phyloP scores from a whole-genome alignment of 1,284 basidiomycete species.

The Apiotrichum montevideense region DNA sequence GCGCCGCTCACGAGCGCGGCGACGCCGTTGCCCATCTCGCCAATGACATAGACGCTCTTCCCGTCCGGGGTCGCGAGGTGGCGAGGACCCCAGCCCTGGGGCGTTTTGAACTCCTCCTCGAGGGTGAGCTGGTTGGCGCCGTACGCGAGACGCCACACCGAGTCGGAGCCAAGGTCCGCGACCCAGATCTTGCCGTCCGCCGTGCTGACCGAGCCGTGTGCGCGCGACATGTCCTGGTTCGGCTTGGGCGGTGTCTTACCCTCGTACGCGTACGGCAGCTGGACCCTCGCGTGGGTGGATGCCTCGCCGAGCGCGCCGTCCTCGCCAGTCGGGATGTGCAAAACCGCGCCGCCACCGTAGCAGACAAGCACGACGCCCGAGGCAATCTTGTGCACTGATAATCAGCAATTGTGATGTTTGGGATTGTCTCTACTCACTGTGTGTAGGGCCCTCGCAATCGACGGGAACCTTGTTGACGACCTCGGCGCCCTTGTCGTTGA shows the following conservation, averaged over 20 bases:
- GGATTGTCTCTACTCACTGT: not conserved
- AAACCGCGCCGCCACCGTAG: conserved; percentile 34
- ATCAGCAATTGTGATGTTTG: not conserved
- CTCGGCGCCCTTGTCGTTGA: conserved; percentile 7
- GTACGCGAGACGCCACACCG: conserved; percentile 33
- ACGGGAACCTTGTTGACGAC: not conserved
- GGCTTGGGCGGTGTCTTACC: conserved; percentile 30
- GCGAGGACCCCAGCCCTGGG: conserved; percentile 39
- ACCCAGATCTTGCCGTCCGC: conserved; percentile 32
- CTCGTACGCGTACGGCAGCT: conserved; percentile 31
- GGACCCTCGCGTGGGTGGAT: conserved; percentile 8
- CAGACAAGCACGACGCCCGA: not conserved
- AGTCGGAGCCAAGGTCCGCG: conserved; percentile 43
- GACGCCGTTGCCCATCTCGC: conserved; percentile 36
- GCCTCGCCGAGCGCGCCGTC: not conserved
- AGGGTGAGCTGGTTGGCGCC: conserved; percentile 17
- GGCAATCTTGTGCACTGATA: not conserved
- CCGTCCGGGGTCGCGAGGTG: conserved; percentile 29
- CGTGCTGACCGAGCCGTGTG: conserved; percentile 42
- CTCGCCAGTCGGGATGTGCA: not conserved
- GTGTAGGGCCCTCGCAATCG: not conserved
- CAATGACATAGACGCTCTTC: conserved; percentile 40
- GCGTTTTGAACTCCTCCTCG: conserved; percentile 30
- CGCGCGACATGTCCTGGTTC: conserved; percentile 41
- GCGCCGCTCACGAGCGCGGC: conserved; percentile 28